Evolutionary conservation across 164 flowering plant genomes (phyloP), one percentile per base, ranked within the genome.

Genomic region (Chimonanthus praecox): DNA sequence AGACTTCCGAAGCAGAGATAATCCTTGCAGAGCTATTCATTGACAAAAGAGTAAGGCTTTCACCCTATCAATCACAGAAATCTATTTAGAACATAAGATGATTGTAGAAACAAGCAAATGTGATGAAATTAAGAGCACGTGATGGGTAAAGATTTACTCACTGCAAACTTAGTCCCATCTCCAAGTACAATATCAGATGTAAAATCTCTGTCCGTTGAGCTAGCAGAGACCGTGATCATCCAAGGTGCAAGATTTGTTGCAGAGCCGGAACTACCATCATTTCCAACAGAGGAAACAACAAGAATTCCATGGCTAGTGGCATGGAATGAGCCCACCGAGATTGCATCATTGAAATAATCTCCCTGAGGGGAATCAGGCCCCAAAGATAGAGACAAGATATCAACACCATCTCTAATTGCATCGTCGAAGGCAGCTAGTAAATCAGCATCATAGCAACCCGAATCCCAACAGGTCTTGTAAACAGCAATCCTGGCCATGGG

Each of bases 161-260:
- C 92, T 86, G 78, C 75, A 58, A 81, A 76, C 20, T 75, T 84
- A 62, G 80, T 75, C 46, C 84, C 84, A 68, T 86, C 79, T 74
- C 87, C 90, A 43, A 91, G 83, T 18, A 80, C 9, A 71, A 90
- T 82, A 66, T 83, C 83, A 65, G 97, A 89, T 44, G 75, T 81
- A 79, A 92, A 88, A 69, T 92, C 92, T 78, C 97, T 84, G 69
- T 92, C 97, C 2, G 87, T 88, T 49, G 97, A 88, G 73, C 87
- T 82, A 73, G 97, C 97, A 71, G 88, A 90, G 68, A 92, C 92
- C 2, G 93, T 92, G 68, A 90, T 69, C 82, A 92, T 82, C 97
- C 97, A 92, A 5, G 97, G 97, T 66, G 94, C 97, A 58, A 90
- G 76, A 78, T 92, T 92, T 58, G 94, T 86, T 1, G 90, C 94